Evolutionary conservation across 345 rosid genomes (phyloP).

Genomic region (Brassica napus): Da-Ae NC_063444.1:32141001-32141500

Average conservation of each 20-base stretch:
- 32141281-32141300: conserved; percentile 2
- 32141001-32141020: no score
- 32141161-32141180: no score
- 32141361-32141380: conserved; percentile 8
- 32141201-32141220: no score
- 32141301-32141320: conserved; percentile 6
- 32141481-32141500: conserved; percentile 91
- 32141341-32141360: conserved; percentile 5
- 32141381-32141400: conserved; percentile 70
- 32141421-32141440: conserved; percentile 89
- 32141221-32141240: background rate
- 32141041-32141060: no score
- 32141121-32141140: background rate
- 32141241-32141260: background rate
- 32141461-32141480: conserved; percentile 74
- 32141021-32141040: no score
- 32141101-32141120: background rate
- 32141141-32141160: background rate
- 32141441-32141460: conserved; percentile 83
- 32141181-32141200: background rate
- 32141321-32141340: background rate
- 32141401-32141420: conserved; percentile 81
- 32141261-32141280: background rate
- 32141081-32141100: background rate
- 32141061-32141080: background rate